Conservation (phyloP, 179 eudicot species). For the Sideroxylon spinosum region DNA sequence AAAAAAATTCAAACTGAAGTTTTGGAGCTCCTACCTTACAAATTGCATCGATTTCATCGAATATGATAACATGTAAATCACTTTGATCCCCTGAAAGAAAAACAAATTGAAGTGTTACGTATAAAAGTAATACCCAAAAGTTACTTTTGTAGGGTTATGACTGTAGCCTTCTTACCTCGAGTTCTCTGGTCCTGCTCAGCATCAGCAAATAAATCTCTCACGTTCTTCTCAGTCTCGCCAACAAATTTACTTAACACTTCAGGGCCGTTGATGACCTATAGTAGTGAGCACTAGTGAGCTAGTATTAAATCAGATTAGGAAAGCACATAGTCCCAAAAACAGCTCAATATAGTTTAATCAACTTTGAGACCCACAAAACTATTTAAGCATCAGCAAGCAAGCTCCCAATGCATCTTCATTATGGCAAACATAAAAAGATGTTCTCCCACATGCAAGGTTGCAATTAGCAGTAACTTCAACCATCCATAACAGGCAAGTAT, state of each 20-base stretch:
- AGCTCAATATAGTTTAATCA: neutral
- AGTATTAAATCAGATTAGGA: neutral
- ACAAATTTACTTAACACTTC: conserved; percentile 97
- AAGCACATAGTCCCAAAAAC: neutral
- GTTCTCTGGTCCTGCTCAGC: conserved; percentile 91
- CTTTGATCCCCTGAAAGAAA: conserved; percentile 81
- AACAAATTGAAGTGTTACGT: conserved; percentile 6
- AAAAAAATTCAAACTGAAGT: conserved; percentile 5
- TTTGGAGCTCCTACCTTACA: conserved; percentile 63
- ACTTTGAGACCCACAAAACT: neutral
- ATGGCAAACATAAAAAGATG: neutral
- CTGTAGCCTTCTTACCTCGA: conserved; percentile 37
- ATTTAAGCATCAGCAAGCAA: conserved; percentile 2
- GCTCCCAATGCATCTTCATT: conserved; percentile 11
- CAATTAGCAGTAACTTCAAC: neutral
- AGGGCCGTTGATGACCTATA: conserved; percentile 92
- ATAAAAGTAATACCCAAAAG: neutral
- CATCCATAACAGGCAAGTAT: neutral
- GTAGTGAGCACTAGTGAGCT: conserved; percentile 1
- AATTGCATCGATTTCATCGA: conserved; percentile 98
- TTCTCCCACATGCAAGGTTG: neutral
- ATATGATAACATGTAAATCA: conserved; percentile 94
- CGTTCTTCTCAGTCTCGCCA: conserved; percentile 98
- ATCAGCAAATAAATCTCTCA: conserved; percentile 97
- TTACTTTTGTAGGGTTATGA: neutral